Evolutionary conservation across 805 yeast genomes (phyloP).

Genomic region (Monosporozyma unispora): DNA sequence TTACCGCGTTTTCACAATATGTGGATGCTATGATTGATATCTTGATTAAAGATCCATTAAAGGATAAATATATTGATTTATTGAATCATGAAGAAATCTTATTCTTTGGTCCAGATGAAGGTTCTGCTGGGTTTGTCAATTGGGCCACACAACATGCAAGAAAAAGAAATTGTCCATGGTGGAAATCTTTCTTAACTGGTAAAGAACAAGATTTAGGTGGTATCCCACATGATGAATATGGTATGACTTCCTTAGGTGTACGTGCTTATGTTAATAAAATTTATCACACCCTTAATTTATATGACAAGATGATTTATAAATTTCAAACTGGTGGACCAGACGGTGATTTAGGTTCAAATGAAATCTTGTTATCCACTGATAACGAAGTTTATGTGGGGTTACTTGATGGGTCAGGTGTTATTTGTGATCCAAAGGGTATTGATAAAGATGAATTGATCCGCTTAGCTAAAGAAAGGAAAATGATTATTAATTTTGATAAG

Average conservation of each 20-base stretch:
- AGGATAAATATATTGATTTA: conserved; percentile 77
- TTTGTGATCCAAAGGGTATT: conserved; percentile 85
- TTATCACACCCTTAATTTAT: conserved; percentile 64
- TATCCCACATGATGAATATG: conserved; percentile 95
- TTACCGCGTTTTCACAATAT: conserved; percentile 83
- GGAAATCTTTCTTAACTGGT: conserved; percentile 98
- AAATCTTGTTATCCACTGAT: conserved; percentile 68
- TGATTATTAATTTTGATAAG: conserved; percentile 60
- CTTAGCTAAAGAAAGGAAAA: conserved; percentile 69
- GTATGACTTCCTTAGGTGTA: conserved; percentile 94
- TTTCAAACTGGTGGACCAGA: conserved; percentile 99
- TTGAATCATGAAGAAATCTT: conserved; percentile 80
- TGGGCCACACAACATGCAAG: conserved; percentile 97
- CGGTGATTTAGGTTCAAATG: conserved; percentile 96
- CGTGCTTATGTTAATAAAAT: conserved; percentile 84
- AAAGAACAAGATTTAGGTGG: conserved; percentile 90
- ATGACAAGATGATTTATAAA: conserved; percentile 54
- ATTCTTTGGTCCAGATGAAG: conserved; percentile 99
- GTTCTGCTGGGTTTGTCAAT: conserved; percentile 89
- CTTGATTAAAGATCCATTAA: conserved; percentile 68
- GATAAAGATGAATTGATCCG: conserved; percentile 69
- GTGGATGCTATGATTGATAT: conserved; percentile 86
- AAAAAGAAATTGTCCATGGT: conserved; percentile 88
- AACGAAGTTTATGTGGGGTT: conserved; percentile 79
- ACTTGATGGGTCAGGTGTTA: conserved; percentile 93